phyloP scores from a whole-genome alignment of 2,329 filamentous ascomycete species.

The Exophiala viscosa region DNA sequence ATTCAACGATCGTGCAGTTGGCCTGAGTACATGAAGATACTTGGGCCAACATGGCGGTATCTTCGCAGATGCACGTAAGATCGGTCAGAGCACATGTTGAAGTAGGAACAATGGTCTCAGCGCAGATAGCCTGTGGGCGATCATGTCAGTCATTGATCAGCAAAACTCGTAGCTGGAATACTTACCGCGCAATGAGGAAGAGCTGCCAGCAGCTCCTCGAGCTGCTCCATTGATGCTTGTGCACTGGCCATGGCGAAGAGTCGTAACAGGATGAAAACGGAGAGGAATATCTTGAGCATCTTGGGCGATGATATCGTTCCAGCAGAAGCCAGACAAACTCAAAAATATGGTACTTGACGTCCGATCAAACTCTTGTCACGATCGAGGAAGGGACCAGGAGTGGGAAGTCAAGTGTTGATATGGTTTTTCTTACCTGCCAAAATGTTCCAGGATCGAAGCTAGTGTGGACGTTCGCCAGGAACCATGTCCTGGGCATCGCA shows the following conservation, averaged over 20 bases:
- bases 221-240: neutral
- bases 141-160: neutral
- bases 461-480: too few species aligned
- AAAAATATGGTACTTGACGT: too few species aligned
- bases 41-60: conserved; percentile 27
- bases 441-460: too few species aligned
- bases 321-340: too few species aligned
- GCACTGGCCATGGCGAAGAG: neutral
- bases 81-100: conserved; percentile 28
- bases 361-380: too few species aligned
- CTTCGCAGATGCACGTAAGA: conserved; percentile 31
- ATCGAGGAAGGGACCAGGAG: too few species aligned
- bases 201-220: neutral
- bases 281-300: too few species aligned
- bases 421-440: too few species aligned
- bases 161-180: neutral
- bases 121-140: conserved; percentile 1
- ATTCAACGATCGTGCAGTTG: conserved; percentile 32
- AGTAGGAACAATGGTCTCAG: conserved; percentile 5
- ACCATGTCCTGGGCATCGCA: too few species aligned
- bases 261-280: too few species aligned
- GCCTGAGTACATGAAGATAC: conserved; percentile 29
- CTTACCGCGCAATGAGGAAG: neutral
- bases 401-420: too few species aligned
- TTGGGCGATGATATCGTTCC: too few species aligned